Conservation (phyloP, 148 eudicot species). For the Heliosperma pusillum region DNA sequence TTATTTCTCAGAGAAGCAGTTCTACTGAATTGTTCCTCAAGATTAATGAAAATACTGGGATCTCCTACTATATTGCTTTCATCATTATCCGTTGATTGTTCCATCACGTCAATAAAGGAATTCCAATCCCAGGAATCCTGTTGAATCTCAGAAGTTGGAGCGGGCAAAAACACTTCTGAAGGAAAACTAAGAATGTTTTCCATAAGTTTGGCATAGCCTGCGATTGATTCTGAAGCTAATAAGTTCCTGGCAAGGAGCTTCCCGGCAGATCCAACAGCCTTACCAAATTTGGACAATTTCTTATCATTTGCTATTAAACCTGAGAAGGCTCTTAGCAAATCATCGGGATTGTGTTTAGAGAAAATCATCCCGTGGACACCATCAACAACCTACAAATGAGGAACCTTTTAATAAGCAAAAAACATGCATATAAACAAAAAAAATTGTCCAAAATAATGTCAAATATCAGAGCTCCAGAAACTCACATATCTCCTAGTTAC, state of each 20-base stretch:
- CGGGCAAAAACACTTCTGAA: conserved; percentile 68
- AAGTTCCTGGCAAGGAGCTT: conserved; percentile 71
- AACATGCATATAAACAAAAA: neutral
- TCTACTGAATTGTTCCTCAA: conserved; percentile 53
- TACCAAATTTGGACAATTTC: conserved; percentile 59
- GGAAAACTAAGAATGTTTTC: conserved; percentile 76
- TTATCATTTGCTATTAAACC: conserved; percentile 54
- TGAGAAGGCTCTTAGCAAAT: conserved; percentile 60
- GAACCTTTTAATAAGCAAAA: neutral
- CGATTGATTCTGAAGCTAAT: conserved; percentile 73
- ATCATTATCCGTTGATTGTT: conserved; percentile 30
- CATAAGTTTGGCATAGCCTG: conserved; percentile 66
- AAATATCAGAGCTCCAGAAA: conserved; percentile 20
- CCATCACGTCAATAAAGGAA: conserved; percentile 45
- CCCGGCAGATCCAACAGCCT: conserved; percentile 69
- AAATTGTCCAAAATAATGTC: neutral
- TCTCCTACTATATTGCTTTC: conserved; percentile 25
- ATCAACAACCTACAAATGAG: conserved; percentile 57
- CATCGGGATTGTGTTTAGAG: conserved; percentile 60
- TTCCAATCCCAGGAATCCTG: conserved; percentile 78
- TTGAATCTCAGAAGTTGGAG: conserved; percentile 53
- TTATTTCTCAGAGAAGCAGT: conserved; percentile 28
- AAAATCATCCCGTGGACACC: conserved; percentile 87
- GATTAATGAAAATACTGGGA: conserved; percentile 49
- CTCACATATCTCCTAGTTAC: conserved; percentile 71